Evolutionary conservation across 2,329 filamentous ascomycete genomes (phyloP).

Genomic region (Polytolypa hystricis): DNA sequence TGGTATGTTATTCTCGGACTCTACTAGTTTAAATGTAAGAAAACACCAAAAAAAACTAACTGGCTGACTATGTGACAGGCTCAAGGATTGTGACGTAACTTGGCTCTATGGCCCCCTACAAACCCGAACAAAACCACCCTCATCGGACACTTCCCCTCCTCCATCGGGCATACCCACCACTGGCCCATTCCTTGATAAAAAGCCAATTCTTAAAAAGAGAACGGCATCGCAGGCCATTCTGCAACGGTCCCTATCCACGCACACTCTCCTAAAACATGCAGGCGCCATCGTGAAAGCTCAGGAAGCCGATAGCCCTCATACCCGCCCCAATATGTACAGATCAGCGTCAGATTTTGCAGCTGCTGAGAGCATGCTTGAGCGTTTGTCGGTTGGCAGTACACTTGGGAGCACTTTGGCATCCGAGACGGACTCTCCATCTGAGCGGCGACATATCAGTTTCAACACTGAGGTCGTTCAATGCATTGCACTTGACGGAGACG

Average conservation of each 20-base stretch:
- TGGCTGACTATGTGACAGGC: slow-evolving; percentile 48
- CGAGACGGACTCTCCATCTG: slow-evolving; percentile 52
- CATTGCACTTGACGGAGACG: slow-evolving; percentile 78
- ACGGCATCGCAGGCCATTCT: slow-evolving; percentile 95
- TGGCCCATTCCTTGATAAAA: slow-evolving; percentile 59
- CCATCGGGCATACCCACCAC: slow-evolving; percentile 47
- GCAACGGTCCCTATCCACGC: slow-evolving; percentile 75
- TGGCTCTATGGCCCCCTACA: slow-evolving; percentile 95
- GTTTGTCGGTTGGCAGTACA: slow-evolving; percentile 34
- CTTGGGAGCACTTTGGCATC: slow-evolving; percentile 60
- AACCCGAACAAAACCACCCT: slow-evolving; percentile 49
- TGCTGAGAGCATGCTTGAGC: slow-evolving; percentile 49
- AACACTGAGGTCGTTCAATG: slow-evolving; percentile 93
- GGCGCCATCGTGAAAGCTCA: slow-evolving; percentile 78
- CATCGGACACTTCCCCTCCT: slow-evolving; percentile 38
- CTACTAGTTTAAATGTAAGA: not conserved
- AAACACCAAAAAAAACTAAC: no score
- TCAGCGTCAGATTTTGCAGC: slow-evolving; percentile 59
- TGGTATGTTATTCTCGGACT: slow-evolving; percentile 48
- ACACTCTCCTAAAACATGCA: slow-evolving; percentile 80
- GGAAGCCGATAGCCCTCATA: slow-evolving; percentile 47
- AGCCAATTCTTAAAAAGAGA: slow-evolving; percentile 91
- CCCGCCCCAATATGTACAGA: slow-evolving; percentile 46
- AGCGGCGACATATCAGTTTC: slow-evolving; percentile 82
- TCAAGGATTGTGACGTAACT: slow-evolving; percentile 94